These are phyloP conservation scores for Neonectria magnoliae DNA, from an alignment of 2,329 filamentous ascomycete genomes.

Conservation along the genomic window DNA sequence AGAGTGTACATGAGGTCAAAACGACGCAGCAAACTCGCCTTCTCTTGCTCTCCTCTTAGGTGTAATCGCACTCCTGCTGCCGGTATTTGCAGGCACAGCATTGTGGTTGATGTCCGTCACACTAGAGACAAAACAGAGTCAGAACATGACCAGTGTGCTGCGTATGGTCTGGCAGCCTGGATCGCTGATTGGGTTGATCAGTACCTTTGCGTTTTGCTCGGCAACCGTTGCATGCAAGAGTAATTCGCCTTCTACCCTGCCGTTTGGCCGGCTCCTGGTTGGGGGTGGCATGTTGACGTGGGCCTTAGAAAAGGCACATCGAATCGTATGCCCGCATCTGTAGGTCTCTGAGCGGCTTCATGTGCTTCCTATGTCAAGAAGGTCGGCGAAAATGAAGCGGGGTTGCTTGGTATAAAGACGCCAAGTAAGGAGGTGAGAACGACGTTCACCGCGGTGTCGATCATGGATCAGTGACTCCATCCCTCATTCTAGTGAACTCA, in stretches of 20 bases:
- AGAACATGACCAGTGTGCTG: not conserved
- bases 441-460: no score
- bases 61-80: conserved; percentile 22
- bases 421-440: no score
- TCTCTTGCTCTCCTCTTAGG: conserved; percentile 20
- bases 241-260: conserved; percentile 14
- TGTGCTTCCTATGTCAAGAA: no score
- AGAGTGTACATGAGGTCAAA: not conserved
- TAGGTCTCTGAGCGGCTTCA: no score
- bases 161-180: not conserved
- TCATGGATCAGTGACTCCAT: no score
- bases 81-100: conserved; percentile 20
- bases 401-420: no score
- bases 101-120: conserved; percentile 22
- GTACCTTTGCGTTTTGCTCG: conserved; percentile 25
- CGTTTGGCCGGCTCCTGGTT: not conserved
- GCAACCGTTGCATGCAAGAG: conserved; percentile 25
- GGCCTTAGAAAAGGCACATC: no score
- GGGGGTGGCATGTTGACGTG: not conserved
- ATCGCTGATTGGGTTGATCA: not conserved
- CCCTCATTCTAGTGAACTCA: no score
- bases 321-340: no score
- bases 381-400: no score
- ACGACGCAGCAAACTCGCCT: not conserved
- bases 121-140: conserved; percentile 1